Base-by-base conservation (phyloP, 2,329 filamentous ascomycete genomes). In the Aschersonia sp. region DNA sequence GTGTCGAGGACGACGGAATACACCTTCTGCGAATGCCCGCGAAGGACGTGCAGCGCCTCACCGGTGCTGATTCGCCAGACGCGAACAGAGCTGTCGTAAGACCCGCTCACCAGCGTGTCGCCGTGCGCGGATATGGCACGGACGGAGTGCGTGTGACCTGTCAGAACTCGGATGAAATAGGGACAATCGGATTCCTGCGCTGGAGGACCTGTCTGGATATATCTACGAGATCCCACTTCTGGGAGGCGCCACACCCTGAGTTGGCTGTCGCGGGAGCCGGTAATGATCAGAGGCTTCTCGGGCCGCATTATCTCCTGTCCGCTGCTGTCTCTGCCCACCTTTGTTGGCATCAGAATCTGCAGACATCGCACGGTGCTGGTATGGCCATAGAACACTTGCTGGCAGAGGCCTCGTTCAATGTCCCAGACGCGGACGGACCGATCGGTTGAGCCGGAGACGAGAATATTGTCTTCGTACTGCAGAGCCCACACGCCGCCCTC, bases 361-460 rank as follows among this genome's bases (percentile, higher is more conserved):
- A 98, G 70, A 60, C 92, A 98, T 53, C 92, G 83, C 3, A 98
- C 92, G 10, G 92, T 98, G 42, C 91, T 97, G 7, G 92, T 98
- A 61, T 98, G 92, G 1, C 92, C 94, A 60, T 96, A 89, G 62
- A 98, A 98, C 1, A 95, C 84, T 61, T 98, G 92, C 9, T 89
- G 91, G 64, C 91, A 96, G 44, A 85, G 78, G 1, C 89, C 92
- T 57, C 84, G 84, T 59, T 94, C 88, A 53, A 98, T 96, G 61
- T 98, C 91, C 92, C 92, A 98, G 0, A 98, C 91, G n/a, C 92
- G 82, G n/a, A 98, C 92, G 9, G 92, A 94, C 44, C 92, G 77
- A 65, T 98, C 92, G 0, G 92, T 98, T 5, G 89, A 96, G 2
- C 92, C 92, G 12, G 92, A 98, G 2, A 98, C 92, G 28, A 98